phyloP scores from a whole-genome alignment of 148 eudicot genomes.

The Vaccinium macrocarpon region DNA sequence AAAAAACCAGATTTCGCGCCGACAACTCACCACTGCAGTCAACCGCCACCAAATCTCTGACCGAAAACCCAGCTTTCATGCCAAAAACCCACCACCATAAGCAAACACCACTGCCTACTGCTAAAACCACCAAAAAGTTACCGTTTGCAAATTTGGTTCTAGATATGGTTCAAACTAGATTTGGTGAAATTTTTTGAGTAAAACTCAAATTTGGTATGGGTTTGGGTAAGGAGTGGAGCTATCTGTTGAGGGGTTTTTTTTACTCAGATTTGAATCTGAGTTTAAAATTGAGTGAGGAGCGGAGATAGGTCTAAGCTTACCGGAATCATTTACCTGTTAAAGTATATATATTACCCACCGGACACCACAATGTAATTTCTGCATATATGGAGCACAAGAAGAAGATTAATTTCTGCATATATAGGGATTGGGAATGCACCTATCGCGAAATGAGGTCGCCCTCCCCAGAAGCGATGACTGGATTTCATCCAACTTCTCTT shows the following conservation, averaged over 20 bases:
- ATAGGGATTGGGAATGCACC: slow-evolving; percentile 40
- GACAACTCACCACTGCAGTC: background rate
- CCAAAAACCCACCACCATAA: background rate
- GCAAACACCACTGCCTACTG: background rate
- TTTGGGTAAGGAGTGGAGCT: background rate
- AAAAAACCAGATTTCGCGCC: background rate
- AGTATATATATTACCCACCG: background rate
- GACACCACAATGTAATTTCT: background rate
- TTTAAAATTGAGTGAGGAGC: background rate
- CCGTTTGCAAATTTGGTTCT: background rate
- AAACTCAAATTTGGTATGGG: background rate
- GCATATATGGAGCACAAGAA: background rate
- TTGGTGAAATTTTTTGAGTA: background rate
- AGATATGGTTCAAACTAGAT: background rate
- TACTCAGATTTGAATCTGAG: background rate
- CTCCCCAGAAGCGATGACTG: slow-evolving; percentile 65
- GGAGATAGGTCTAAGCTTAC: background rate
- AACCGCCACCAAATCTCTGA: background rate
- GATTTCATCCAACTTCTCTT: slow-evolving; percentile 71
- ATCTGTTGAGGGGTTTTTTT: background rate
- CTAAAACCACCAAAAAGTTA: background rate
- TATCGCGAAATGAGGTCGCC: slow-evolving; percentile 80
- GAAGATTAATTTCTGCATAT: background rate
- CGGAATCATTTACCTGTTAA: background rate
- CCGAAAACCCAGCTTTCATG: background rate